These are phyloP conservation scores for Roridomyces roridus DNA, from an alignment of 768 basidiomycete genomes.

Conservation along the genomic window DNA sequence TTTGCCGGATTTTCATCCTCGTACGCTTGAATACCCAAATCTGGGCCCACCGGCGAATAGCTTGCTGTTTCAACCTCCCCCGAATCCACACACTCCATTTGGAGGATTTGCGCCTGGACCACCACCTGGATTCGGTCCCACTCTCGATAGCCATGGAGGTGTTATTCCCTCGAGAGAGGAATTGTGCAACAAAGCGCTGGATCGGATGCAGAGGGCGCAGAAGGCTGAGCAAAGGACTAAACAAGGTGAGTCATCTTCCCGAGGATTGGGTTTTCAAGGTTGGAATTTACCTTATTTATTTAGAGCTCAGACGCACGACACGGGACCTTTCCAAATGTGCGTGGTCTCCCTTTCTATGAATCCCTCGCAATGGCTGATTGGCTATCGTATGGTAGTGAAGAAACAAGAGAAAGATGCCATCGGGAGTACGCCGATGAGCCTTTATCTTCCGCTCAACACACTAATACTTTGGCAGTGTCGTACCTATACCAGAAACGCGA, in stretches of 20 bases:
- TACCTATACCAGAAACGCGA: conserved; percentile 23
- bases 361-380: not conserved
- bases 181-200: not conserved
- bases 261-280: no score
- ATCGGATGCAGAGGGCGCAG: conserved; percentile 17
- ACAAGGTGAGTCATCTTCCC: conserved; percentile 10
- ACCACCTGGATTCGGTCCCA: no score
- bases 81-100: no score
- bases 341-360: not conserved
- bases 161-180: no score
- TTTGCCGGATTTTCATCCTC: no score
- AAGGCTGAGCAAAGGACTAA: conserved; percentile 11
- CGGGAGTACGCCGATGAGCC: conserved; percentile 1
- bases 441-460: not conserved
- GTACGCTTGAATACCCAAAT: no score
- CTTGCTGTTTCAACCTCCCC: no score
- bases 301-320: conserved; percentile 17
- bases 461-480: conserved; percentile 17
- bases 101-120: no score
- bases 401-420: conserved; percentile 22
- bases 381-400: conserved; percentile 4
- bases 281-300: not conserved
- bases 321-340: conserved; percentile 9
- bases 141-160: no score
- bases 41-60: no score